Percentiles rank a stretch among this genome's conserved stretches.
phyloP scores from a whole-genome alignment of 2,329 filamentous ascomycete genomes.

The Paraconiothyrium brasiliense region DNA sequence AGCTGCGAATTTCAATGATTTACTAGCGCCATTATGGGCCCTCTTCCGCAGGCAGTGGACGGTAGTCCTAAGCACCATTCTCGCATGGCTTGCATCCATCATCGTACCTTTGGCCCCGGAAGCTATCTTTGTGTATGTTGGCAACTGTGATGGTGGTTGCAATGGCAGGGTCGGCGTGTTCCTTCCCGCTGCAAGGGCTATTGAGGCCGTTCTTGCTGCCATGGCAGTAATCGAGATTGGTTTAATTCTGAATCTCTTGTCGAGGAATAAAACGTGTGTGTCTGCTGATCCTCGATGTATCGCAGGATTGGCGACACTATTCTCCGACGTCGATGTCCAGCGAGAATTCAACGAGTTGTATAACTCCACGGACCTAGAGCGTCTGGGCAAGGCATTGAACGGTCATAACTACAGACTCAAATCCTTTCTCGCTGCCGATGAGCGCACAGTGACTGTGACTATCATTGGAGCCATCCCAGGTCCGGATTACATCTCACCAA shows the following conservation, averaged over 20 bases:
- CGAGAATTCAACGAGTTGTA: conserved; percentile 9
- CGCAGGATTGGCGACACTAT: conserved; percentile 7
- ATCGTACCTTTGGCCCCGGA: conserved; percentile 18
- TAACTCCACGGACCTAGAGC: neutral
- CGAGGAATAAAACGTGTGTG: neutral
- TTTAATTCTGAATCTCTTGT: conserved; percentile 5
- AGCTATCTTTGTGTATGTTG: conserved; percentile 12
- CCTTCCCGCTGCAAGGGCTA: conserved; percentile 13
- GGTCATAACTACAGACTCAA: conserved; percentile 6
- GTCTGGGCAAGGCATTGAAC: conserved; percentile 2
- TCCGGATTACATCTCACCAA: neutral
- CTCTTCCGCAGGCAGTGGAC: conserved; percentile 6
- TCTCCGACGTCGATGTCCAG: conserved; percentile 10
- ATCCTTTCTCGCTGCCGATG: neutral
- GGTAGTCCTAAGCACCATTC: neutral
- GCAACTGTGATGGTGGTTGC: conserved; percentile 10
- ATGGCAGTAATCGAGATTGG: conserved; percentile 1
- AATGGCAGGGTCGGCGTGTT: conserved; percentile 11
- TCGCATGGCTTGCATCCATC: neutral
- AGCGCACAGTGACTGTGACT: conserved; percentile 5
- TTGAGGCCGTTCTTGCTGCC: conserved; percentile 12
- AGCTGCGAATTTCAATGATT: neutral
- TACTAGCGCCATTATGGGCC: conserved; percentile 1
- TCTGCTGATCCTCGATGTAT: conserved; percentile 15
- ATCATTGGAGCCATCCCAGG: neutral